Evolutionary conservation across 1,284 basidiomycete genomes (phyloP), one percentile per base, ranked within the genome.

Genomic region (Ustilago nuda): DNA sequence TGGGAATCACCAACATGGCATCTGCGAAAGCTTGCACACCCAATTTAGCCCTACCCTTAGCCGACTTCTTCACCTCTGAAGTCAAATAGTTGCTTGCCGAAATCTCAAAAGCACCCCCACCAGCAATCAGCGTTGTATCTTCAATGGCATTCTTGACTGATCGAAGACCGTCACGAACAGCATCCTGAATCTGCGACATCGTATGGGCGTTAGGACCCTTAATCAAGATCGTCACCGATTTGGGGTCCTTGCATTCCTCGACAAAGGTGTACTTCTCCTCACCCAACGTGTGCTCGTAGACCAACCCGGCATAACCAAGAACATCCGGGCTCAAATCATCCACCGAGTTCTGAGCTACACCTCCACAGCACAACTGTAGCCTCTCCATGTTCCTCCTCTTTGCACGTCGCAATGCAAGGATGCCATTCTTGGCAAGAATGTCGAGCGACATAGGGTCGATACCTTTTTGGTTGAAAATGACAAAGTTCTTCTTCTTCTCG

Each of bases 211-310:
- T 99, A 66, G 96, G 97, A n/a, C 90, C 83, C 66, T 83, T 84
- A 89, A 99, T 94, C 72, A 99, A 89, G 64, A 99, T 89, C 8
- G 97, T 99, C 43, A 98, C 97, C 71, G 92, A 93, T 89, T 94
- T 95, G n/a, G 97, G 96, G 69, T 93, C 91, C 87, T 92, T 94
- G 86, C 97, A 95, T 75, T 99, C 94, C 87, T 99, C 97, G 55
- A 99, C 90, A 86, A 99, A 99, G 0, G 97, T 99, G 87, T 91
- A 99, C 87, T 99, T 99, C 86, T 99, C 97, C 87, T 99, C 97
- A 78, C 97, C 96, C 32, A 99, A 90, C 9, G 96, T 98, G 87
- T 99, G 95, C 87, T 99, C 97, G 88, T 99, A 99, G 33, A 99
- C 95, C 61, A 99, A 91, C 6, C 97, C 97, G 45, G 97, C 97